A percentile compares a stretch with the other conserved stretches of the same genome.
Conservation (phyloP, 805 yeast species). For the Candida palmyrensis region DNA sequence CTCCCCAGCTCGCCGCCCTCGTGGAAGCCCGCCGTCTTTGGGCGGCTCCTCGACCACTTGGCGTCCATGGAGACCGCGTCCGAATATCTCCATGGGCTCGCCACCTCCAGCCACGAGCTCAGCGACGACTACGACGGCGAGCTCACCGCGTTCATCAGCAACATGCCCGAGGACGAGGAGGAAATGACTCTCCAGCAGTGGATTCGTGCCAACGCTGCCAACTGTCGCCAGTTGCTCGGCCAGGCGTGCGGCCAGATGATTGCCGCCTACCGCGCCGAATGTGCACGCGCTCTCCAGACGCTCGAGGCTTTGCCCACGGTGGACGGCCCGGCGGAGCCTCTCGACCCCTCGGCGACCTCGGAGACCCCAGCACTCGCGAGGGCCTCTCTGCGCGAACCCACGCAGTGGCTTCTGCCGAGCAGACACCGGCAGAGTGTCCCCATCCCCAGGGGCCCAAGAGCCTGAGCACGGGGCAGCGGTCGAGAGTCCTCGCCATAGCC, state of each 20-base stretch:
- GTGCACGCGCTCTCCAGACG: conserved; percentile 43
- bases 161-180: conserved; percentile 67
- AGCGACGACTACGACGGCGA: conserved; percentile 64
- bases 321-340: too few relatives aligned
- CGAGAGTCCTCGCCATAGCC: too few relatives aligned
- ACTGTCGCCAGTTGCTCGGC: conserved; percentile 45
- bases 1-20: not conserved
- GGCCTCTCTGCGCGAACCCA: too few relatives aligned
- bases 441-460: too few relatives aligned
- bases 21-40: conserved; percentile 10
- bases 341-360: too few relatives aligned
- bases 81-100: conserved; percentile 25
- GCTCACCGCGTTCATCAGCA: conserved; percentile 56
- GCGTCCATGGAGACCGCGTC: conserved; percentile 31
- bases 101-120: conserved; percentile 35
- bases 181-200: conserved; percentile 69
- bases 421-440: too few relatives aligned
- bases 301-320: conserved; percentile 31
- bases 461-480: too few relatives aligned
- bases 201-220: conserved; percentile 52
- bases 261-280: conserved; percentile 42
- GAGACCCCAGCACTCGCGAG: too few relatives aligned
- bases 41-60: conserved; percentile 11
- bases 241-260: conserved; percentile 45
- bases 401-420: too few relatives aligned